A percentile compares a stretch with the other conserved stretches of the same genome.
phyloP scores from a whole-genome alignment of 2,329 filamentous ascomycete genomes.

The Periconia sp. region DNA sequence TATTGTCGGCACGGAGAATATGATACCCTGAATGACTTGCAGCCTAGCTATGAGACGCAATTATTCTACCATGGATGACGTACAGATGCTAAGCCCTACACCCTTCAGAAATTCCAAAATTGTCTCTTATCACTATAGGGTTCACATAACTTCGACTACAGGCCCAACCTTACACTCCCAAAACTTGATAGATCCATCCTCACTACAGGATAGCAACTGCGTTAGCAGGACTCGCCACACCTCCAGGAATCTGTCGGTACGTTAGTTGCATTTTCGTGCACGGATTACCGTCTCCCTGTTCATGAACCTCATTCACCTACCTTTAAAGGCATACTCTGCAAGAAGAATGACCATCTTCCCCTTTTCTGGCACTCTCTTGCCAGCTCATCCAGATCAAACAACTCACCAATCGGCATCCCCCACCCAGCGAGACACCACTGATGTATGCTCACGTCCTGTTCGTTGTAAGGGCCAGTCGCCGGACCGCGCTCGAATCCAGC shows the following conservation, averaged over 20 bases:
- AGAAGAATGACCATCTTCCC: constrained; percentile 48
- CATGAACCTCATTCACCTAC: constrained; percentile 35
- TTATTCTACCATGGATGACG: too few relatives aligned
- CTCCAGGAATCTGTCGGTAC: constrained; percentile 27
- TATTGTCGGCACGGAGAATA: too few relatives aligned
- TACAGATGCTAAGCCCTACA: too few relatives aligned
- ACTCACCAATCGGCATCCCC: constrained; percentile 53
- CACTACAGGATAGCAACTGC: constrained; percentile 39
- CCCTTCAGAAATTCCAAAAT: too few relatives aligned
- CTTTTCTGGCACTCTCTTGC: constrained; percentile 41
- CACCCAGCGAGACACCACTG: constrained; percentile 32
- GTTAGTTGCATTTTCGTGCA: too few relatives aligned
- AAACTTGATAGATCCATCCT: too few relatives aligned
- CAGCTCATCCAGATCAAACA: constrained; percentile 52
- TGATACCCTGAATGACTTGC: too few relatives aligned
- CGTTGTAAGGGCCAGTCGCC: constrained; percentile 7
- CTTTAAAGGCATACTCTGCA: constrained; percentile 38
- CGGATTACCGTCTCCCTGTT: background rate
- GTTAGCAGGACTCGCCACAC: constrained; percentile 35
- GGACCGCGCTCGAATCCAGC: constrained; percentile 6
- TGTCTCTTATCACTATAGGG: too few relatives aligned
- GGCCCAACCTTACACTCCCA: too few relatives aligned
- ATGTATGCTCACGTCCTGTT: constrained; percentile 9
- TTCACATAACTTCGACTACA: too few relatives aligned
- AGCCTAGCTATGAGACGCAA: too few relatives aligned